Conservation (phyloP, 441 rosid genomes). For the Oxalis stricta region DNA sequence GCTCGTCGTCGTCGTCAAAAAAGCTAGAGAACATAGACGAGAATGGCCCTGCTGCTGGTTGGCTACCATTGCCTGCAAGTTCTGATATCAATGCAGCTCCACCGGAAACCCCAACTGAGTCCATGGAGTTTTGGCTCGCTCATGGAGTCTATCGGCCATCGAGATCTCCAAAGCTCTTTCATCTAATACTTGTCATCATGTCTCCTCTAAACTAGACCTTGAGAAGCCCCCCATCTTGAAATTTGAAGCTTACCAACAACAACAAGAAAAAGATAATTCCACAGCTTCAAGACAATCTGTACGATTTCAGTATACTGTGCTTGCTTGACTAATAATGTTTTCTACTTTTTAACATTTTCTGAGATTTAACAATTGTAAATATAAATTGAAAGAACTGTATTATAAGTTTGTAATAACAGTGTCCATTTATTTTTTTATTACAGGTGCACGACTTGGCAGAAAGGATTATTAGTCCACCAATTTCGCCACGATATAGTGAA, state of each 20-base stretch:
- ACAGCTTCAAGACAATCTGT: slow-evolving; percentile 27
- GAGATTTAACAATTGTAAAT: too few relatives aligned
- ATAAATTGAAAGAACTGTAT: too few relatives aligned
- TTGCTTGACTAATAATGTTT: too few relatives aligned
- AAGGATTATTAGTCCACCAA: slow-evolving; percentile 38
- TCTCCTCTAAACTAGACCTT: slow-evolving; percentile 3
- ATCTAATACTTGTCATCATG: too few relatives aligned
- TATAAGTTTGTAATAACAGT: too few relatives aligned
- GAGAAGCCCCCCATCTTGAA: slow-evolving; percentile 18
- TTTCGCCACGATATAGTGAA: slow-evolving; percentile 67
- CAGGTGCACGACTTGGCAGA: slow-evolving; percentile 29
- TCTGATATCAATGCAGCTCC: too few relatives aligned
- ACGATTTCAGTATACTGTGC: slow-evolving; percentile 13
- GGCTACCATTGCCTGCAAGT: slow-evolving; percentile 22
- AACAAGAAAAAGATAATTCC: slow-evolving; percentile 22
- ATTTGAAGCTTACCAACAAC: slow-evolving; percentile 12
- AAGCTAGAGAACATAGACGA: slow-evolving; percentile 80
- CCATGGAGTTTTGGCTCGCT: slow-evolving; percentile 93
- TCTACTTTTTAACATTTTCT: too few relatives aligned
- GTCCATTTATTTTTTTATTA: neutral
- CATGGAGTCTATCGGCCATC: slow-evolving; percentile 78
- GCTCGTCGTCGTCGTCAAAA: too few relatives aligned
- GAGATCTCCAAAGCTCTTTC: slow-evolving; percentile 75
- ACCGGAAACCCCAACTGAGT: slow-evolving; percentile 84
- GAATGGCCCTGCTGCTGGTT: slow-evolving; percentile 34